These are phyloP conservation scores for Parachlorella kessleri DNA, from an alignment of 139 green algal species.

Conservation along the genomic window DNA sequence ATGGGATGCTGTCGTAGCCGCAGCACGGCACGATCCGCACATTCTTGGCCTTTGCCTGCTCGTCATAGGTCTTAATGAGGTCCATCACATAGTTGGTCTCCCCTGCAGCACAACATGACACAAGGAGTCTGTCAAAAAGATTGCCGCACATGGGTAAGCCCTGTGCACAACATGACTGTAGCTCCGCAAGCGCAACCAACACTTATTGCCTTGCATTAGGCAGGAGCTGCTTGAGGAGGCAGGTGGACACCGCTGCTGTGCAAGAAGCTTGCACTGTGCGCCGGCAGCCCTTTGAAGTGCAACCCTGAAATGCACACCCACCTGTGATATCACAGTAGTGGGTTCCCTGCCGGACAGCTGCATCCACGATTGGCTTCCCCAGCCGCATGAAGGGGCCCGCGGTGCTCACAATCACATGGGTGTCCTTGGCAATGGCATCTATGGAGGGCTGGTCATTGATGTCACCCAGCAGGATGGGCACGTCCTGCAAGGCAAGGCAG, in stretches of 20 bases:
- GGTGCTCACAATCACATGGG: slow-evolving; percentile 73
- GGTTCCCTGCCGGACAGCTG: slow-evolving; percentile 65
- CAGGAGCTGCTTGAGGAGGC: too few species aligned
- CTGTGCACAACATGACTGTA: too few species aligned
- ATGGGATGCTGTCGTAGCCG: slow-evolving; percentile 24
- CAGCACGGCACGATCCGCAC: slow-evolving; percentile 76
- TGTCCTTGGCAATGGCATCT: slow-evolving; percentile 46
- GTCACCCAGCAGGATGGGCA: slow-evolving; percentile 72
- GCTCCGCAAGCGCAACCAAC: too few species aligned
- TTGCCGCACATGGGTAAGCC: too few species aligned
- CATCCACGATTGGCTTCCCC: slow-evolving; percentile 76
- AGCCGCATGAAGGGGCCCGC: slow-evolving; percentile 71
- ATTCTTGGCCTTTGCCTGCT: slow-evolving; percentile 51
- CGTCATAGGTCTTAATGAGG: slow-evolving; percentile 65
- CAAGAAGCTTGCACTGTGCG: too few species aligned
- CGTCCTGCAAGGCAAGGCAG: slow-evolving; percentile 35
- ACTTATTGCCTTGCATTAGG: too few species aligned
- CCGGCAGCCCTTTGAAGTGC: too few species aligned
- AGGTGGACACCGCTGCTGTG: too few species aligned
- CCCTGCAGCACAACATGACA: slow-evolving; percentile 42
- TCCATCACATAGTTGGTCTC: slow-evolving; percentile 71
- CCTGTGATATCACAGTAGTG: slow-evolving; percentile 94
- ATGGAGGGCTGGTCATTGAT: slow-evolving; percentile 59
- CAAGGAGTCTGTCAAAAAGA: too few species aligned
- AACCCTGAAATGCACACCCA: too few species aligned